Conservation (phyloP, 176 grass and related monocot species). For the Panicum miliaceum region DNA sequence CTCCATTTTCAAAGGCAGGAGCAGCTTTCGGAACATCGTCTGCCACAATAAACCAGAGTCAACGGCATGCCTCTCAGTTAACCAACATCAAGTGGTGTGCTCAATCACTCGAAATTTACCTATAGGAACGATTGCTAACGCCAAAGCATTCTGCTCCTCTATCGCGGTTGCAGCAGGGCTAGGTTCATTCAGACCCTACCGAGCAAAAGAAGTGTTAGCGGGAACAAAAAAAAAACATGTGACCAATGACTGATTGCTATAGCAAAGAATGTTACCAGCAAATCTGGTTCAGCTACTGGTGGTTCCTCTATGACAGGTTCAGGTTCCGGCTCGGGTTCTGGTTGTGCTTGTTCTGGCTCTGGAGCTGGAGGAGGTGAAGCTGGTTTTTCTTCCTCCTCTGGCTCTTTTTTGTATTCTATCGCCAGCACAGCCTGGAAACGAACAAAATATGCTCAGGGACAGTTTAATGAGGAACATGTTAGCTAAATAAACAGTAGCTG, state of each 20-base stretch:
- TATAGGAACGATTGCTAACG: constrained; percentile 88
- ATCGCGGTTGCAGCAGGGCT: constrained; percentile 64
- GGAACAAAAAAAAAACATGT: background rate
- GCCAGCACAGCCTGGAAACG: constrained; percentile 61
- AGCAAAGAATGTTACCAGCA: constrained; percentile 69
- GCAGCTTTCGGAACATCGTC: constrained; percentile 65
- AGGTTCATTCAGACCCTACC: constrained; percentile 72
- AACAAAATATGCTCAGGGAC: constrained; percentile 32
- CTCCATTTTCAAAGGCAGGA: constrained; percentile 65
- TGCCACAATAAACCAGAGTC: constrained; percentile 38
- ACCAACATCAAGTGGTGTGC: background rate
- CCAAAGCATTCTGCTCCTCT: constrained; percentile 87
- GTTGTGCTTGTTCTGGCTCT: constrained; percentile 39
- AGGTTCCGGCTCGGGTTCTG: constrained; percentile 63
- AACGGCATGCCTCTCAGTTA: background rate
- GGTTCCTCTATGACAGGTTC: constrained; percentile 76
- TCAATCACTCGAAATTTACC: constrained; percentile 50
- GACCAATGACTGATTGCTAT: background rate
- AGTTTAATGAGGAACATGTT: background rate
- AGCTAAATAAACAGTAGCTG: background rate
- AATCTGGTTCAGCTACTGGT: constrained; percentile 61
- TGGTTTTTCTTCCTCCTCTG: constrained; percentile 70
- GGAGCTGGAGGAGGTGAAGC: constrained; percentile 54
- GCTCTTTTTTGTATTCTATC: constrained; percentile 95
- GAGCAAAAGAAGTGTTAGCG: constrained; percentile 1